Base-by-base conservation (phyloP, 306 rosid genomes). In the Adenanthera pavonina region DNA sequence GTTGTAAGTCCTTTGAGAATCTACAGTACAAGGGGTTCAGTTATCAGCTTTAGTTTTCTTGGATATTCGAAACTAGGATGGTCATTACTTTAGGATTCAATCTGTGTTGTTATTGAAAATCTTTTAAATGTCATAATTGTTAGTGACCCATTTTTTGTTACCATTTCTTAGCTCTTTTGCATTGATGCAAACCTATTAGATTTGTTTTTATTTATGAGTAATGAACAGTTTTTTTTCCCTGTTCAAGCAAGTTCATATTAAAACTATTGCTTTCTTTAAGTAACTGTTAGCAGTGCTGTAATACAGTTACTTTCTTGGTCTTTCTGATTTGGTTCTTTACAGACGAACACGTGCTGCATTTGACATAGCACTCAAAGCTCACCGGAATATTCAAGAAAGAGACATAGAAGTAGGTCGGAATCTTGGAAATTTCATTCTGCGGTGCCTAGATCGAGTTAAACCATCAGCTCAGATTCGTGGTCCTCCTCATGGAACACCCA, bases 391-490 rank as follows among this genome's bases (percentile, higher is more conserved):
- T 81, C 99, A 95, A 85, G 86, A 90, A 67, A 89, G 98, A 81
- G 98, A 95, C 80, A 82, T 95, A 84, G 94, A 92, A 86, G 93
- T 86, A 68, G 99, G 99, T 62, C 85, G 96, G 68, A 95, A 82
- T 83, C 74, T 95, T 43, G 98, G 99, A 14, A 95, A 93, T 84
- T 85, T 89, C 81, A 92, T 93, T 74, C 82, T 92, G 65, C 87
- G 98, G 38, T 86, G 85, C 74, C 92, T 95, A 51, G 96, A 93
- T 84, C 79, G 90, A 56, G 78, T 89, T 82, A 95, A 95, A 74
- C 99, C 99, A 25, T 89, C 97, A 19, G 99, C 98, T 69, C 89
- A 89, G 77, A 93, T 93, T 74, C 99, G 94, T 0, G 82, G 88
- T 36, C 86, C 66, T 10, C 57, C 80, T 41, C 57, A 65, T 48